These are phyloP conservation scores for Solanum chacoense DNA, from an alignment of 305 asterid genomes.

Conservation along the genomic window DNA sequence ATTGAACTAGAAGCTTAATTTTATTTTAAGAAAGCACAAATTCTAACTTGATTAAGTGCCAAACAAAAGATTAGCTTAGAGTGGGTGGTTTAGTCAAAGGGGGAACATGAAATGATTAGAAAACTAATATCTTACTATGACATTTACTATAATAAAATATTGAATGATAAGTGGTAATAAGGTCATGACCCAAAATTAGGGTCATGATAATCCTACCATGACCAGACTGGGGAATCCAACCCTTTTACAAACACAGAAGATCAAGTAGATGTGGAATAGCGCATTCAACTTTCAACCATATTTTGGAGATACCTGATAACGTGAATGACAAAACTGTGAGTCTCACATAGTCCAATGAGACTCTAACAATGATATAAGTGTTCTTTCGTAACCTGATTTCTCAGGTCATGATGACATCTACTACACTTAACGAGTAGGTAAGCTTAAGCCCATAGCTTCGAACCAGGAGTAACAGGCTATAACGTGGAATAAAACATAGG, in stretches of 20 bases:
- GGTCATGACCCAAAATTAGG: background rate
- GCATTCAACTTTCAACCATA: background rate
- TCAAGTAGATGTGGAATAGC: background rate
- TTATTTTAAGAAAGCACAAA: background rate
- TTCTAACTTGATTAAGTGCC: background rate
- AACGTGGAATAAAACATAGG: background rate
- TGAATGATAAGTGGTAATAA: background rate
- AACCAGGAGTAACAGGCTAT: background rate
- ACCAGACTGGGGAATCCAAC: background rate
- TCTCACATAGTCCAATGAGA: background rate
- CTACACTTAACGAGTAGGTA: background rate
- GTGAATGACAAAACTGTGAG: background rate
- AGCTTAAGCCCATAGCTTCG: background rate
- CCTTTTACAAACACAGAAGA: background rate
- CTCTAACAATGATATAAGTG: background rate
- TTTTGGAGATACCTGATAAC: background rate
- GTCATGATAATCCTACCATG: background rate
- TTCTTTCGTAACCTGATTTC: background rate
- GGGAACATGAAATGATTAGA: background rate
- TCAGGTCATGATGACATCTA: background rate
- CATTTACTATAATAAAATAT: background rate
- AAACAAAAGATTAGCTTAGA: background rate
- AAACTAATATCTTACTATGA: background rate
- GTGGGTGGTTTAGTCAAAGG: background rate
- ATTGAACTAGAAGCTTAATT: background rate